phyloP scores from a whole-genome alignment of 2,329 filamentous ascomycete genomes.

The Paecilomyces sp. region DNA sequence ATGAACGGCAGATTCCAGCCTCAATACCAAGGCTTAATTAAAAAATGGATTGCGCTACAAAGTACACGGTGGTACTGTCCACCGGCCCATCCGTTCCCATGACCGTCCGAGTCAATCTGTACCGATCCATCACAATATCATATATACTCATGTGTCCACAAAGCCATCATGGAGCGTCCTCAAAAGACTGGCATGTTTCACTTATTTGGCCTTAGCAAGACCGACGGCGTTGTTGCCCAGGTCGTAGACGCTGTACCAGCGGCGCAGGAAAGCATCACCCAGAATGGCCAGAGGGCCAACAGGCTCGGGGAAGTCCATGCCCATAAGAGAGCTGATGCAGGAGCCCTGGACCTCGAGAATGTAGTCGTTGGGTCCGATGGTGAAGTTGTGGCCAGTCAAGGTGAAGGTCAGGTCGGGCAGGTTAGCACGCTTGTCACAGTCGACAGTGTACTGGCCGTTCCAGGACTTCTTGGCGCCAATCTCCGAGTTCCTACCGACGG shows the following conservation, averaged over 20 bases:
- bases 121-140: not conserved
- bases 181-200: slow-evolving; percentile 2
- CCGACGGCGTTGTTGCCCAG: slow-evolving; percentile 82
- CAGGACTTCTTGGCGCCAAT: slow-evolving; percentile 97
- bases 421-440: slow-evolving; percentile 73
- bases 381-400: slow-evolving; percentile 86
- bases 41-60: not conserved
- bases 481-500: slow-evolving; percentile 63
- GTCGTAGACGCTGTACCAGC: slow-evolving; percentile 86
- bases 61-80: not conserved
- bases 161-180: not conserved
- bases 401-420: slow-evolving; percentile 91
- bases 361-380: slow-evolving; percentile 83
- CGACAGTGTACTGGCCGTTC: slow-evolving; percentile 93
- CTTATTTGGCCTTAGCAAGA: slow-evolving; percentile 74
- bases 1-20: not conserved
- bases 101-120: not conserved
- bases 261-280: slow-evolving; percentile 56
- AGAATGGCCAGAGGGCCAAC: slow-evolving; percentile 90
- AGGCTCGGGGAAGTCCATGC: slow-evolving; percentile 83
- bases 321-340: slow-evolving; percentile 97
- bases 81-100: not conserved
- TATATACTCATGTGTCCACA: not conserved
- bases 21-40: not conserved
- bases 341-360: slow-evolving; percentile 91